Evolutionary conservation across 805 yeast species (phyloP), one percentile per base, ranked within the genome.

Genomic region (Candida glaebosa): DNA sequence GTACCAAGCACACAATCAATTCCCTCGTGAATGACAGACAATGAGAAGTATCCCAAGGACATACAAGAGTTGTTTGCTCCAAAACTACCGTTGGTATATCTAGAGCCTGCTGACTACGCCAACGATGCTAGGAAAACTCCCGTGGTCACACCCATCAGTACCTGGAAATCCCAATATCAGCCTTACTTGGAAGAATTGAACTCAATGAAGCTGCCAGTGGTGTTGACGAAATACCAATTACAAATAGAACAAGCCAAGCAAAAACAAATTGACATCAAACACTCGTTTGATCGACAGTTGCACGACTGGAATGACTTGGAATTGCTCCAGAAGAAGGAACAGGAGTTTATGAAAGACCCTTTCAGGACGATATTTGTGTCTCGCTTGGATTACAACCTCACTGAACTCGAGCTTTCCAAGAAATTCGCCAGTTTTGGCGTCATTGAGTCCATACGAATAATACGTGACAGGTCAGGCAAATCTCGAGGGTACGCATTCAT

Each of bases 401-500:
- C 78, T 0, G 96, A 88, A 52, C 58, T 79, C 8, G 93, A 88
- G 37, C 58, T 91, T 22, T 81, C 81, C 30, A 73, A 74, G 42
- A 73, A 67, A 30, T 84, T 88, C 50, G 60, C 73, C 18, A 69
- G 67, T 45, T 88, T 68, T 64, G 98, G 97, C 0, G 74, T 76
- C 5, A 79, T 91, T 20, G 90, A 84, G 37, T 73, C 70, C 0
- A 53, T 67, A 42, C 68, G 73, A 38, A 56, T 64, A 15, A 58
- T 66, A 3, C 51, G 72, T 40, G 66, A 68, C 43, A 47, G 31
- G 2, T 31, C 48, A 1, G 78, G 76, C 4, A 75, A 76, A 45
- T 76, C 90, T 3, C 69, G 79, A 45, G 97, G 98, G 0, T 91
- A 91, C 58, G 97, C 84, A 1, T 91, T 91, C 55, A 67, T 89